These are phyloP conservation scores for Marchantia paleacea DNA, from an alignment of 225 moss, liverwort and hornwort genomes.

Conservation along the genomic window DNA sequence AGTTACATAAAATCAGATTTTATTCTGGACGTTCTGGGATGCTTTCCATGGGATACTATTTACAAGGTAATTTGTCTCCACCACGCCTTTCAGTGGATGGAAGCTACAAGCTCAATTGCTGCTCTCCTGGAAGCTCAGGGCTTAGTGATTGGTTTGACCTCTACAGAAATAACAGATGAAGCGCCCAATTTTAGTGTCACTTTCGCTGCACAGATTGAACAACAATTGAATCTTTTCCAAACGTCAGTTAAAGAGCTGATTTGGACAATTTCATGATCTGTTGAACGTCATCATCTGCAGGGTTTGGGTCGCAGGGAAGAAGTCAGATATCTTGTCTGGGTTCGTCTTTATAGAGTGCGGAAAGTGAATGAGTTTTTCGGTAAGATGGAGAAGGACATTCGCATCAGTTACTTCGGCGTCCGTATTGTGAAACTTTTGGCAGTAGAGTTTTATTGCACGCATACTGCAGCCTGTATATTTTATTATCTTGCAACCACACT, in stretches of 20 bases:
- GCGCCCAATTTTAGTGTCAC: background rate
- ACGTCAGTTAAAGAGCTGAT: background rate
- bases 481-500: constrained; percentile 51
- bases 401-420: constrained; percentile 46
- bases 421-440: constrained; percentile 47
- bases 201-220: background rate
- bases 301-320: constrained; percentile 30
- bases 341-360: constrained; percentile 44
- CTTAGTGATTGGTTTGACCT: background rate
- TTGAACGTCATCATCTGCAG: constrained; percentile 17
- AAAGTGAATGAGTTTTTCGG: constrained; percentile 36
- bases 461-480: constrained; percentile 45
- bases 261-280: background rate
- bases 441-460: constrained; percentile 47
- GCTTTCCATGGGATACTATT: constrained; percentile 48
- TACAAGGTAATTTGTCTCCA: constrained; percentile 33
- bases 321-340: constrained; percentile 39
- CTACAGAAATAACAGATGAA: background rate
- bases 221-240: background rate
- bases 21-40: constrained; percentile 31
- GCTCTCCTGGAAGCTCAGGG: background rate
- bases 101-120: background rate
- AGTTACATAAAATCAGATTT: constrained; percentile 45
- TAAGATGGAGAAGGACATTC: constrained; percentile 46
- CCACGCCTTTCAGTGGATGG: background rate